Evolutionary conservation across 1,139 yeast species (phyloP), one percentile per base, ranked within the genome.

Genomic region (Candida neerlandica): DNA sequence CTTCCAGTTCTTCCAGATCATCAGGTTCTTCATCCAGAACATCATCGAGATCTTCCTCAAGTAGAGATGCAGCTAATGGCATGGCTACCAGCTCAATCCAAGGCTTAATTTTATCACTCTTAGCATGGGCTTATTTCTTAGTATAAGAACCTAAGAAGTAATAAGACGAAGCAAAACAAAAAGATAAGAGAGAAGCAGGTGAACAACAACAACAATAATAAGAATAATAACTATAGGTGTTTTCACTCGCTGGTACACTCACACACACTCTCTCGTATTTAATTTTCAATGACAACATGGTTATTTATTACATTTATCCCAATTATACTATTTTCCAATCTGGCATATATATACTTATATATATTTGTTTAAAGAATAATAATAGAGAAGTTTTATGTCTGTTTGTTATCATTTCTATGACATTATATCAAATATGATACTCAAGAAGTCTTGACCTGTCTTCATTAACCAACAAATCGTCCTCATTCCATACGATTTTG

Each of bases 401-500:
- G n/a, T n/a, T n/a, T n/a, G n/a, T n/a, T n/a, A n/a, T n/a, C n/a
- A n/a, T n/a, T n/a, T n/a, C n/a, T n/a, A n/a, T n/a, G n/a, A n/a
- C n/a, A n/a, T n/a, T n/a, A n/a, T n/a, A n/a, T 49, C 57, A 72
- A 43, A 71, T 60, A 56, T 73, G 80, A 51, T 73, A 75, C 51
- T 73, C 80, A 41, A 70, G 59, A 51, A 73, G 56, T 45, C 69
- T 61, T 11, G 65, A 60, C 21, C 66, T 64, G 32, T 71, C 72
- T 15, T 64, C 62, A 16, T 61, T 58, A 44, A 67, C 56, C 19
- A 71, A 59, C 23, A 71, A 73, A 38, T 73, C 76, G 21, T 70
- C 74, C 38, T 72, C 76, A 10, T 80, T 80, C 96, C 96, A 89
- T 11, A 85, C 88, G 41, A 77, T 74, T 47, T 70, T 72, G 49